Percentiles rank a stretch among this genome's conserved stretches.
These are phyloP conservation scores for Rhinocladiella similis DNA, from an alignment of 2,329 filamentous ascomycete species.

Conservation along the genomic window DNA sequence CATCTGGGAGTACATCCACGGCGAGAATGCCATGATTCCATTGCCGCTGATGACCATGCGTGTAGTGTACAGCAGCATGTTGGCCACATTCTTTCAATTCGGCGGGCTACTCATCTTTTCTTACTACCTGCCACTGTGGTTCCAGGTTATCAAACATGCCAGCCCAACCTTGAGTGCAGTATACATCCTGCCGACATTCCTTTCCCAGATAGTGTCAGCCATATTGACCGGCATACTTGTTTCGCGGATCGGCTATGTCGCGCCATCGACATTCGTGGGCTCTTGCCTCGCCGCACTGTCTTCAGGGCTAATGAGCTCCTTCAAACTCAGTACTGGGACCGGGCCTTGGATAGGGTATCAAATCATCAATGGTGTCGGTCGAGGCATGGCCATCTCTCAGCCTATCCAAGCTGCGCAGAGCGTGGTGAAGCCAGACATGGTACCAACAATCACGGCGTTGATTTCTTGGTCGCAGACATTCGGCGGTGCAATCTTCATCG, in stretches of 20 bases:
- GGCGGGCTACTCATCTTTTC: constrained; percentile 21
- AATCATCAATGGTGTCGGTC: constrained; percentile 30
- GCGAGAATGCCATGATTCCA: constrained; percentile 29
- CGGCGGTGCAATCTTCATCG: constrained; percentile 28
- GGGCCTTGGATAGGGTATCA: constrained; percentile 35
- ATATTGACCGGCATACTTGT: constrained; percentile 22
- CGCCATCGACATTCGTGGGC: constrained; percentile 35
- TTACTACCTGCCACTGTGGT: constrained; percentile 46
- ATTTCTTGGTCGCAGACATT: constrained; percentile 28
- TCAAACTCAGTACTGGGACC: constrained; percentile 27
- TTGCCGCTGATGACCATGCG: constrained; percentile 18
- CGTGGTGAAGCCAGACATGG: constrained; percentile 19
- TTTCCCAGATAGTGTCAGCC: constrained; percentile 21
- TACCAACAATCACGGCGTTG: constrained; percentile 27
- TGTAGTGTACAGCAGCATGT: constrained; percentile 16
- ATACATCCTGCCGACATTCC: constrained; percentile 25
- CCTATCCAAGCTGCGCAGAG: constrained; percentile 27
- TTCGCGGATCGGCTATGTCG: constrained; percentile 35
- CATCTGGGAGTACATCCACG: constrained; percentile 24
- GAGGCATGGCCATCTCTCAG: constrained; percentile 32
- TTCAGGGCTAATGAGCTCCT: constrained; percentile 36
- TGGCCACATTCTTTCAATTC: constrained; percentile 36
- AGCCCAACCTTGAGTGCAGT: constrained; percentile 30
- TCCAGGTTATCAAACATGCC: constrained; percentile 44
- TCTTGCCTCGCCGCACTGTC: constrained; percentile 33